Evolutionary conservation across 148 eudicot genomes (phyloP), one percentile per base, ranked within the genome.

Genomic region (Diospyros kaki): DNA sequence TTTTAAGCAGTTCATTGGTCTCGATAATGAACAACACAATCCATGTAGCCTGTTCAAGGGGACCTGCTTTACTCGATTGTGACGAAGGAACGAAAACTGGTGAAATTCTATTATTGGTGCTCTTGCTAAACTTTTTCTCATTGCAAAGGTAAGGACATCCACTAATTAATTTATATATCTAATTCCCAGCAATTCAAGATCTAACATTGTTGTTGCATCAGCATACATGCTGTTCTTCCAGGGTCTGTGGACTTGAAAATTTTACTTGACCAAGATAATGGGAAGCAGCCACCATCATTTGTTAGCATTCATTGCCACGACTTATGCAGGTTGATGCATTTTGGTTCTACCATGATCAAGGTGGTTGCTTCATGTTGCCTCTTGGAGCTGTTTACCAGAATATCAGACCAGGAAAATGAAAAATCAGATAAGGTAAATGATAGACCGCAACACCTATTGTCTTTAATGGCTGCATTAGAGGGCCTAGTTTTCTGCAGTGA

Each of bases 241-340:
- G 94, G 86, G 79, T 78, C 53, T 18, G 53, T 80, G 12, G 84
- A 85, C 64, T 87, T 87, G 84, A 84, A 83, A 73, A 63, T 68
- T 70, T 83, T 86, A 67, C 84, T 95, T 61, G 69, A 78, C 53
- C 77, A 60, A 69, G 71, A 77, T 73, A 79, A 40, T 41, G 79
- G 64, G 58, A 72, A 62, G 60, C 83, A 76, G 76, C 69, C 79
- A 60, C 58, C 78, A 65, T 79, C 90, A 68, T 81, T 83, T 73
- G 73, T 86, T 63, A 86, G 91, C 81, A 86, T 89, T 79, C 78
- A 54, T 50, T 88, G 91, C 85, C 89, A 85, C 67, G 93, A 90
- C 71, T 74, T 92, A 72, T 89, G 97, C 86, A 86, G 88, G 81
- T 73, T 92, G 71, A 68, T 95, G 80, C 90, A 95, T 85, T 88